Percentiles rank a stretch among this genome's conserved stretches.
phyloP scores from a whole-genome alignment of 2,329 filamentous ascomycete species.

The Colletotrichum gloeosporioides region DNA sequence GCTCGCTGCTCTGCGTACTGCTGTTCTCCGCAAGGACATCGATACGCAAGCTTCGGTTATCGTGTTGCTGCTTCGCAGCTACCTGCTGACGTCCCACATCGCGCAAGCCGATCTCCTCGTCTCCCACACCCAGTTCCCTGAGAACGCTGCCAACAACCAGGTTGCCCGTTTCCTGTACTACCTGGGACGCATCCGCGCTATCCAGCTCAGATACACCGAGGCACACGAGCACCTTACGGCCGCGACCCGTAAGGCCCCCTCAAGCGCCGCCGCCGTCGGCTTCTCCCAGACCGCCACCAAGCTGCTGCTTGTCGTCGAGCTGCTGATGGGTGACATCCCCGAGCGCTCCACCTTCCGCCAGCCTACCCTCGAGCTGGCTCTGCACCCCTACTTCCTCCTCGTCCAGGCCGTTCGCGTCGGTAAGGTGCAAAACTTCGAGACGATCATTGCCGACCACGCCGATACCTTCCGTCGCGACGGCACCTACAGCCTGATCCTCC shows the following conservation, averaged over 20 bases:
- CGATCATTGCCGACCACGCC: constrained; percentile 80
- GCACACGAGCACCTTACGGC: constrained; percentile 93
- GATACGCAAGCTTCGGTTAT: constrained; percentile 98
- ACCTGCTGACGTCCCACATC: constrained; percentile 95
- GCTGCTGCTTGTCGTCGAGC: constrained; percentile 92
- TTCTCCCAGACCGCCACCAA: constrained; percentile 98
- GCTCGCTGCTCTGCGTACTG: constrained; percentile 86
- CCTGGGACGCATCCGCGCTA: constrained; percentile 92
- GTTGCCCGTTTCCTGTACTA: constrained; percentile 98
- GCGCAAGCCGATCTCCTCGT: constrained; percentile 95
- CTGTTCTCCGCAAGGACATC: constrained; percentile 95
- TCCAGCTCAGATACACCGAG: constrained; percentile 96
- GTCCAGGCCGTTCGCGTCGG: constrained; percentile 97
- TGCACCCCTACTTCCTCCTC: constrained; percentile 92
- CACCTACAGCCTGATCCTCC: constrained; percentile 93
- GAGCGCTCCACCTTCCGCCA: constrained; percentile 94
- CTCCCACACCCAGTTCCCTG: constrained; percentile 93
- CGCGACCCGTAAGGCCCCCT: constrained; percentile 93
- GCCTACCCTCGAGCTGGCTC: constrained; percentile 81
- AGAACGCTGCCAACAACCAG: constrained; percentile 96
- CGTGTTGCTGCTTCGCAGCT: constrained; percentile 92
- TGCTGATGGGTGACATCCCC: constrained; percentile 98
- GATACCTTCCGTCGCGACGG: constrained; percentile 90
- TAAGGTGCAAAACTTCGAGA: constrained; percentile 91
- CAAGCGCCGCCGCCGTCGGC: constrained; percentile 85